Percentiles rank a stretch among this genome's conserved stretches.
These are phyloP conservation scores for Psilocybe tampanensis DNA, from an alignment of 768 basidiomycete species.

Conservation along the genomic window DNA sequence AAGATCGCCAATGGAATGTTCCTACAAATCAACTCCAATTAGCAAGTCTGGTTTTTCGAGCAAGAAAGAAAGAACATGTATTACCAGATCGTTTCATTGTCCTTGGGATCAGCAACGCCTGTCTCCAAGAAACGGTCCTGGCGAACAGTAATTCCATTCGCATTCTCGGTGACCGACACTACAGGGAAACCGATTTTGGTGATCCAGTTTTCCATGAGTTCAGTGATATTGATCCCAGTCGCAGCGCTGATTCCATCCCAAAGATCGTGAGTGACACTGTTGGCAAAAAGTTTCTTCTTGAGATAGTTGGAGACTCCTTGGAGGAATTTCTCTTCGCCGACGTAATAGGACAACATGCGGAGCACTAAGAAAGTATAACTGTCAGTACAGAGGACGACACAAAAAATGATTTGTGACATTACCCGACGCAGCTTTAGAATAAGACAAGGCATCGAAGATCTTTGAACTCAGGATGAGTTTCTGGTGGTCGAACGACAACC, in stretches of 20 bases:
- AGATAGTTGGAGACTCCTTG: slow-evolving; percentile 91
- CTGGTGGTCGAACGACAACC: background rate
- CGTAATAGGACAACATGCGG: slow-evolving; percentile 88
- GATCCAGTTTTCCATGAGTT: slow-evolving; percentile 92
- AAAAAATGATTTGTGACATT: slow-evolving; percentile 12
- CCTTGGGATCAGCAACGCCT: slow-evolving; percentile 74
- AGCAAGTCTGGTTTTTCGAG: background rate
- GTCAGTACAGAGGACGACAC: background rate
- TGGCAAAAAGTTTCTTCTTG: slow-evolving; percentile 83
- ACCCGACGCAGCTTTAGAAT: slow-evolving; percentile 84
- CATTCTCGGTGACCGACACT: slow-evolving; percentile 78
- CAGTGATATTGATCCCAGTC: slow-evolving; percentile 71
- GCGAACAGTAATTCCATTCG: slow-evolving; percentile 71
- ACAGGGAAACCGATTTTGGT: slow-evolving; percentile 90
- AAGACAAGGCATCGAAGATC: slow-evolving; percentile 90
- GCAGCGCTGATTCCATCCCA: slow-evolving; percentile 85
- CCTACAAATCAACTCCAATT: slow-evolving; percentile 40
- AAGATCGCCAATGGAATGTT: slow-evolving; percentile 78
- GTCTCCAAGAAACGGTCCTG: slow-evolving; percentile 94
- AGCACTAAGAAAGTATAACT: slow-evolving; percentile 55
- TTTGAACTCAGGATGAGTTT: slow-evolving; percentile 29
- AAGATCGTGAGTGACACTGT: slow-evolving; percentile 83
- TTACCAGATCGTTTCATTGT: slow-evolving; percentile 89
- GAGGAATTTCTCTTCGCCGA: slow-evolving; percentile 88
- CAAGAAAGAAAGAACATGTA: background rate